A percentile compares a stretch with the other conserved stretches of the same genome.
Conservation (phyloP, 805 yeast genomes). For the Candida yuanshanica region DNA sequence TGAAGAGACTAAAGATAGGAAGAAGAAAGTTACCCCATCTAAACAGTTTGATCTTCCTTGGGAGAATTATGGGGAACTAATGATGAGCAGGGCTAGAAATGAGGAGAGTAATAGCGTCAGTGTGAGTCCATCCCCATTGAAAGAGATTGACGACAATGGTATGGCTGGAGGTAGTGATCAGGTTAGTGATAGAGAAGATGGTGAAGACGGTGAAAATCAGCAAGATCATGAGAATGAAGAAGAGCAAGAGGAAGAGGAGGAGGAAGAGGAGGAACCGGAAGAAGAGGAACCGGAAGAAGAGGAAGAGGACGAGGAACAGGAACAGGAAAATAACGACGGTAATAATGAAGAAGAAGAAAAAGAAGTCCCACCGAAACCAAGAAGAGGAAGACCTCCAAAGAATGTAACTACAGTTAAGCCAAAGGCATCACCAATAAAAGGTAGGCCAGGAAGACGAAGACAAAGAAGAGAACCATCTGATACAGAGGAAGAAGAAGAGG, state of each 20-base stretch:
- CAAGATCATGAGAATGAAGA: constrained; percentile 12
- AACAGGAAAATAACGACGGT: constrained; percentile 7
- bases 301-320: constrained; percentile 1
- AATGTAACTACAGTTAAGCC: neutral
- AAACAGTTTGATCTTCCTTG: constrained; percentile 33
- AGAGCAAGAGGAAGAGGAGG: constrained; percentile 13
- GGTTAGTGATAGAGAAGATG: constrained; percentile 11
- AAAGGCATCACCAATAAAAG: neutral
- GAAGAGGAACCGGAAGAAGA: constrained; percentile 5
- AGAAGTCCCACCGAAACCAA: constrained; percentile 10
- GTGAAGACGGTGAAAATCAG: constrained; percentile 7
- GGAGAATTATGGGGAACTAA: constrained; percentile 37
- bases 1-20: constrained; percentile 5
- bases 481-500: constrained; percentile 4
- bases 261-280: constrained; percentile 8
- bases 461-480: neutral
- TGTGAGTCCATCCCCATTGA: neutral
- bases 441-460: neutral
- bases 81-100: constrained; percentile 30
- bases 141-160: constrained; percentile 7
- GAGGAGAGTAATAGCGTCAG: constrained; percentile 5
- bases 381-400: constrained; percentile 5
- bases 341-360: constrained; percentile 15
- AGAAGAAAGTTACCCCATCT: constrained; percentile 1
- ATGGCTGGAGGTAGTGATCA: constrained; percentile 10